Evolutionary conservation across 164 flowering plant genomes (phyloP), one percentile per base, ranked within the genome.

Genomic region (Sextonia rubra): DNA sequence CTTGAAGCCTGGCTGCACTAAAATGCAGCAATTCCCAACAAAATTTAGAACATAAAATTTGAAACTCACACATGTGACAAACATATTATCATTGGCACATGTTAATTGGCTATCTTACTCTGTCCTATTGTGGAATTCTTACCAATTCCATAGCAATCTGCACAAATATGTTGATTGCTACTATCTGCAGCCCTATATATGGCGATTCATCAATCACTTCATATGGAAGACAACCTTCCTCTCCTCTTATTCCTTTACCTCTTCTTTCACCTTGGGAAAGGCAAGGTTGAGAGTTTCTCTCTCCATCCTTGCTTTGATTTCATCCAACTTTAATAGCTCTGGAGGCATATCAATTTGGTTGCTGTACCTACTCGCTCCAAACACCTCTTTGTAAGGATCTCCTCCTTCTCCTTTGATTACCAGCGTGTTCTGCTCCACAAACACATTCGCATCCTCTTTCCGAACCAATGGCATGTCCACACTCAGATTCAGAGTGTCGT

Each of bases 301-400:
- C 85, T 86, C 88, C 92, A 91, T 91, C 88, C 89, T 90, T 0
- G 91, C 94, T 77, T 80, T 89, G 29, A 90, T 81, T 61, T 78
- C 72, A 29, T 83, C 84, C 0, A 77, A 14, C 79, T 82, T 84
- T 80, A 84, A 88, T 9, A 82, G 69, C 2, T 84, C 80, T 25
- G 69, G 61, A 0, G 88, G 89, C 5, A 89, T 77, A 14, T 85
- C 89, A 18, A 89, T 78, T 73, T 90, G 76, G 79, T 86, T 86
- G 0, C 78, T 69, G 78, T 78, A 89, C 77, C 80, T 85, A 58
- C 86, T 64, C 5, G 82, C 89, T 0, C 48, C 90, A 0, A 58
- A 29, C n/a, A n/a, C n/a, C 27, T 87, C 86, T 9, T 79, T 74
- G 14, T n/a, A n/a, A n/a, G n/a, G n/a, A n/a, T 49, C 79, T 0